Evolutionary conservation across 345 rosid genomes (phyloP).

Genomic region (Trapa bicornis): DNA sequence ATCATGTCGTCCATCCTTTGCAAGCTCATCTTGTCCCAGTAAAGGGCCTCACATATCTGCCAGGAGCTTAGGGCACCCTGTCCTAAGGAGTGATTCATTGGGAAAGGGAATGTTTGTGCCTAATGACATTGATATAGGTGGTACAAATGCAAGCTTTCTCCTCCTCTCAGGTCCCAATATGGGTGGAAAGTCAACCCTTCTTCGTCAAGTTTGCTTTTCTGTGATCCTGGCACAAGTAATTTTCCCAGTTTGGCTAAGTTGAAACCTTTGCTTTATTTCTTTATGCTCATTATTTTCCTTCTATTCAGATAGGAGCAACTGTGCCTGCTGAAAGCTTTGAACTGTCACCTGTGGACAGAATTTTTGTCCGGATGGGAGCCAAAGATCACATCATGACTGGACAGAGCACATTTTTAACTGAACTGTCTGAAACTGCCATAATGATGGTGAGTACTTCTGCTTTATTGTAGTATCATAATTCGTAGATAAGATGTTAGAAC

Average conservation of each 20-base stretch:
- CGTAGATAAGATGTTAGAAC: background rate
- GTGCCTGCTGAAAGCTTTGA: slow-evolving; percentile 85
- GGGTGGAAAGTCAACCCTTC: slow-evolving; percentile 99
- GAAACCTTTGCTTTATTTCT: slow-evolving; percentile 5
- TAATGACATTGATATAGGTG: slow-evolving; percentile 65
- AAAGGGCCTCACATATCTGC: slow-evolving; percentile 55
- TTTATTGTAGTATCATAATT: background rate
- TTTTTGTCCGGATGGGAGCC: slow-evolving; percentile 95
- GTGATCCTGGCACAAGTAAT: slow-evolving; percentile 87
- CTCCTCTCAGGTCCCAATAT: slow-evolving; percentile 98
- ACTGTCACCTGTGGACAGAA: slow-evolving; percentile 72
- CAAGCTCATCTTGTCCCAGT: slow-evolving; percentile 28
- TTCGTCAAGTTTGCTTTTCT: slow-evolving; percentile 94
- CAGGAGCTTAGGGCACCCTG: slow-evolving; percentile 77
- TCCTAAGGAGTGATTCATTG: slow-evolving; percentile 76
- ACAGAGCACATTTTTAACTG: slow-evolving; percentile 91
- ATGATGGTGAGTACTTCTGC: slow-evolving; percentile 52
- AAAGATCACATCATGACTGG: slow-evolving; percentile 92
- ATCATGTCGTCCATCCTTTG: slow-evolving; percentile 55
- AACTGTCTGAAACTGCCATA: slow-evolving; percentile 89
- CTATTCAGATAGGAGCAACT: slow-evolving; percentile 72
- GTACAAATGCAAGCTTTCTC: slow-evolving; percentile 63
- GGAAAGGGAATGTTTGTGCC: slow-evolving; percentile 88
- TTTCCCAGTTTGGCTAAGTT: slow-evolving; percentile 4
- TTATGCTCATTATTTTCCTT: slow-evolving; percentile 6